phyloP scores from a whole-genome alignment of 2,329 filamentous ascomycete genomes.

The Tricladium varicosporioides region DNA sequence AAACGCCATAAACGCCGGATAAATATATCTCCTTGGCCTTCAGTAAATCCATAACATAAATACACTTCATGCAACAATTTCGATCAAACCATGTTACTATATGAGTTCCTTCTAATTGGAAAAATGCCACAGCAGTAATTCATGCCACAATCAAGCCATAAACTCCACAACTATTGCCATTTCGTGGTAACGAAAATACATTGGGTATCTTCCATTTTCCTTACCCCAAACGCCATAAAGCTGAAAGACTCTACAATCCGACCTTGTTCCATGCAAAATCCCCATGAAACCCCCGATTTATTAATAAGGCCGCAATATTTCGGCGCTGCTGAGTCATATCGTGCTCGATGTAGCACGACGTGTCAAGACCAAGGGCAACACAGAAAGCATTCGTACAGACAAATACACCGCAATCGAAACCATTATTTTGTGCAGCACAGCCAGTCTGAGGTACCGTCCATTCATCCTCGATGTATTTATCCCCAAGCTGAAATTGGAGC shows the following conservation, averaged over 20 bases:
- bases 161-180: neutral
- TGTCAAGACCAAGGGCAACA: constrained; percentile 40
- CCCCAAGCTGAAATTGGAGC: constrained; percentile 56
- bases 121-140: neutral
- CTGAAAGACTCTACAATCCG: constrained; percentile 17
- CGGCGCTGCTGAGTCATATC: constrained; percentile 60
- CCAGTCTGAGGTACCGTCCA: constrained; percentile 56
- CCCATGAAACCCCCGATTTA: constrained; percentile 65
- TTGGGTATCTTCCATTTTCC: constrained; percentile 26
- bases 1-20: too few species aligned
- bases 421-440: constrained; percentile 61
- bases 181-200: constrained; percentile 13
- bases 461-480: constrained; percentile 52
- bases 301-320: constrained; percentile 61
- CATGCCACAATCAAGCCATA: neutral
- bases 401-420: constrained; percentile 75
- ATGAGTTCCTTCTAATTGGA: too few species aligned
- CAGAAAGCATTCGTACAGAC: constrained; percentile 71
- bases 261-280: constrained; percentile 45
- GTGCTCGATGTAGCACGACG: constrained; percentile 44
- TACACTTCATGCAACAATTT: too few species aligned
- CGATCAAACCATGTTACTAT: too few species aligned
- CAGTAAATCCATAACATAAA: too few species aligned
- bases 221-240: constrained; percentile 18
- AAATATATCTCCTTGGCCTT: too few species aligned